A percentile compares a stretch with the other conserved stretches of the same genome.
Conservation (phyloP, 2,329 filamentous ascomycete genomes). For the Ceratocystis albifundus region DNA sequence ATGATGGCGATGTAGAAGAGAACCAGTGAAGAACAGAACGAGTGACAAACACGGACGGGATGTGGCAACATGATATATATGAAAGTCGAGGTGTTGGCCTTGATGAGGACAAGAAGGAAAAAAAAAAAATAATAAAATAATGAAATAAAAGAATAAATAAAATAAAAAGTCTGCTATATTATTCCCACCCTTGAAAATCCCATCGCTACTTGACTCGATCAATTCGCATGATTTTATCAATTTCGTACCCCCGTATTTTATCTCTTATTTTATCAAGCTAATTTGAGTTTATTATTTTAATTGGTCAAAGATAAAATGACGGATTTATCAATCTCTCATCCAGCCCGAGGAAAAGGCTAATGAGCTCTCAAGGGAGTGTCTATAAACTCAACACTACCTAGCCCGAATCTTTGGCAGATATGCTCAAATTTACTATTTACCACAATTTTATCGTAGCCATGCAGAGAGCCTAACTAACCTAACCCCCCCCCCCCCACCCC, state of each 20-base stretch:
- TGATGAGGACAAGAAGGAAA: not conserved
- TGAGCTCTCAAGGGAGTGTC: too few species aligned
- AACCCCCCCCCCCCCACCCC: too few species aligned
- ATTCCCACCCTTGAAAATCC: not conserved
- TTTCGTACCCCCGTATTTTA: too few species aligned
- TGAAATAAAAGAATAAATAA: not conserved
- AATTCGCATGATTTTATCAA: not conserved
- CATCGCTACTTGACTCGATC: not conserved
- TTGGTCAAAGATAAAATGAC: too few species aligned
- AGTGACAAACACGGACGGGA: not conserved
- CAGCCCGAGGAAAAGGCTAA: too few species aligned
- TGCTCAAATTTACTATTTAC: not conserved
- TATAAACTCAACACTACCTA: too few species aligned
- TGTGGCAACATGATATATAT: constrained; percentile 16
- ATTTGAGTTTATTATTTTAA: too few species aligned
- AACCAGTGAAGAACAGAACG: not conserved
- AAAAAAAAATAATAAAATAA: not conserved
- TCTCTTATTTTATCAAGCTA: not conserved
- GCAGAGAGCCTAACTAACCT: not conserved
- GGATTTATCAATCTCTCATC: too few species aligned
- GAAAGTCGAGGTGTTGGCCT: not conserved
- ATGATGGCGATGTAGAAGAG: not conserved
- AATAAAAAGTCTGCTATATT: not conserved
- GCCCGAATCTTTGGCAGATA: too few species aligned
- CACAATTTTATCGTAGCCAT: not conserved